Conservation (phyloP, 2,329 filamentous ascomycete species). For the Aquanectria penicillioides region DNA sequence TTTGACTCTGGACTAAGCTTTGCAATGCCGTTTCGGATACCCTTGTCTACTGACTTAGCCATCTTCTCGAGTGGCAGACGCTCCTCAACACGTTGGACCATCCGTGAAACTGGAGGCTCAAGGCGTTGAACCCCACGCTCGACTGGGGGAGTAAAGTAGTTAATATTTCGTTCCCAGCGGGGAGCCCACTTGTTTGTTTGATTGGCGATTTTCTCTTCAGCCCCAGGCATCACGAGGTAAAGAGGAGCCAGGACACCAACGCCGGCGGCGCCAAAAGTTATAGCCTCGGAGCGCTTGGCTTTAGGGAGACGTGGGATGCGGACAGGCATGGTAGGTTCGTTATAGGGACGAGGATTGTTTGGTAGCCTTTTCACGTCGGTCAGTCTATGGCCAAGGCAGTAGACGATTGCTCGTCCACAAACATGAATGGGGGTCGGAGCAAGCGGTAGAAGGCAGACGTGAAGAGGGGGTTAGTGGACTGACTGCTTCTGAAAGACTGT, state of each 20-base stretch:
- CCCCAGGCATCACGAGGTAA: conserved; percentile 66
- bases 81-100: conserved; percentile 57
- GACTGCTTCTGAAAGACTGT: too few species aligned
- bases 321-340: conserved; percentile 56
- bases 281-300: conserved; percentile 58
- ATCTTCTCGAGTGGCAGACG: conserved; percentile 61
- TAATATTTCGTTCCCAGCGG: conserved; percentile 68
- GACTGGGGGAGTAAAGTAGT: conserved; percentile 60
- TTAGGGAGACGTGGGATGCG: conserved; percentile 59
- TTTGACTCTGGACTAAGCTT: conserved; percentile 47
- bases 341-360: too few species aligned
- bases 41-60: conserved; percentile 58
- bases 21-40: conserved; percentile 59
- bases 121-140: conserved; percentile 59
- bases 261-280: conserved; percentile 64
- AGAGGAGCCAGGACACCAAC: conserved; percentile 64
- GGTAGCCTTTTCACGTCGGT: too few species aligned
- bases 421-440: too few species aligned
- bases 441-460: too few species aligned
- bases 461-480: too few species aligned
- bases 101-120: conserved; percentile 57
- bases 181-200: conserved; percentile 69
- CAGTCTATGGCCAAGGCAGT: background rate
- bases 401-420: too few species aligned
- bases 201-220: conserved; percentile 62